Conservation (phyloP, 2,329 filamentous ascomycete genomes). For the Colletotrichum tabaci region DNA sequence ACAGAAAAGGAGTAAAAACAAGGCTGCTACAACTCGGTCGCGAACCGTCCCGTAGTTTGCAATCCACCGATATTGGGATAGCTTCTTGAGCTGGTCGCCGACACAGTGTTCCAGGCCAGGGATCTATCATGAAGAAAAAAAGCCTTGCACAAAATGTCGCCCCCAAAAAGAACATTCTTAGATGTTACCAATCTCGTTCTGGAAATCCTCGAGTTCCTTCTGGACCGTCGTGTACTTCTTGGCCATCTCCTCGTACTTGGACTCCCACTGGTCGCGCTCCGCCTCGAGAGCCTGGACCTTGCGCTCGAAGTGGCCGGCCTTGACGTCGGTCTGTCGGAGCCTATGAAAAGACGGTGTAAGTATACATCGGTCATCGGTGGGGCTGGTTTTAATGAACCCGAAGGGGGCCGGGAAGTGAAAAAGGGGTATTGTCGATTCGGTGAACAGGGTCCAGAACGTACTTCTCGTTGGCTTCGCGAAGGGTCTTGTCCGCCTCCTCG, state of each 20-base stretch:
- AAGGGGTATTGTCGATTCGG: constrained; percentile 31
- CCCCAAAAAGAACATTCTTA: constrained; percentile 61
- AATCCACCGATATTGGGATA: constrained; percentile 37
- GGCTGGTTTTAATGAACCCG: constrained; percentile 37
- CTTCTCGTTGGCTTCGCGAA: constrained; percentile 99
- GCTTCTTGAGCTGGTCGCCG: constrained; percentile 35
- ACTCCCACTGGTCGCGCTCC: constrained; percentile 93
- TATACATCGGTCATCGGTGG: constrained; percentile 33
- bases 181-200: constrained; percentile 93
- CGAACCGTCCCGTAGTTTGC: constrained; percentile 33
- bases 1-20: constrained; percentile 38
- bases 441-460: constrained; percentile 65
- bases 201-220: constrained; percentile 93
- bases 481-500: constrained; percentile 94
- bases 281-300: constrained; percentile 97
- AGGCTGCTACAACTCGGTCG: constrained; percentile 40
- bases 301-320: constrained; percentile 98
- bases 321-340: constrained; percentile 98
- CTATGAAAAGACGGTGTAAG: constrained; percentile 62
- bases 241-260: constrained; percentile 97
- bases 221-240: constrained; percentile 88
- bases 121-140: constrained; percentile 35
- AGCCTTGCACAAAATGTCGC: constrained; percentile 29
- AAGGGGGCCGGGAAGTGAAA: constrained; percentile 8
- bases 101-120: constrained; percentile 35